Evolutionary conservation across 1,139 yeast genomes (phyloP).

Genomic region (Geotrichum aggregatum): DNA sequence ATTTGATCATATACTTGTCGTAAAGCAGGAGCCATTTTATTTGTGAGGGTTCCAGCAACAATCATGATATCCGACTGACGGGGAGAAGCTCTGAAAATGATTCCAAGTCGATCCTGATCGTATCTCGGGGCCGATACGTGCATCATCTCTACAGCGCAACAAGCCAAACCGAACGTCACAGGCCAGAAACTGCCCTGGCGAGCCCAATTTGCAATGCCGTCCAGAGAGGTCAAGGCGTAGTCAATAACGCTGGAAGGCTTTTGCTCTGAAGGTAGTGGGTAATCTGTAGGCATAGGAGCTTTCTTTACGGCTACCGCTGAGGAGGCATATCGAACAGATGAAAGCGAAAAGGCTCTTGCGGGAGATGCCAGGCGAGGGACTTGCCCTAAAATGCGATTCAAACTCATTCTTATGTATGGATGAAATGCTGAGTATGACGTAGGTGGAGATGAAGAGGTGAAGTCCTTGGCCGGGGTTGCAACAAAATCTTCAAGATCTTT

Average conservation of each 20-base stretch:
- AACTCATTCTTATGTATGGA: conserved; percentile 10
- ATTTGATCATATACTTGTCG: conserved; percentile 92
- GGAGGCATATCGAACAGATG: conserved; percentile 17
- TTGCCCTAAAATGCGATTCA: conserved; percentile 11
- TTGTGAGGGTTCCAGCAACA: conserved; percentile 88
- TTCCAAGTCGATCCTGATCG: conserved; percentile 90
- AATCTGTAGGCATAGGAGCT: conserved; percentile 45
- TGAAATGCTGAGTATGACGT: not conserved
- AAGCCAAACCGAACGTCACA: conserved; percentile 84
- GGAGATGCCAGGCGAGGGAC: conserved; percentile 9
- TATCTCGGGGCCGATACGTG: conserved; percentile 88
- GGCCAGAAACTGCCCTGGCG: conserved; percentile 94
- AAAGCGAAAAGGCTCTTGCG: conserved; percentile 8
- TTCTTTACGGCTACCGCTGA: conserved; percentile 20
- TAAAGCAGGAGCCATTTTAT: conserved; percentile 90
- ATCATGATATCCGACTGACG: conserved; percentile 92
- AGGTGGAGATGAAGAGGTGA: not conserved
- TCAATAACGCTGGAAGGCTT: conserved; percentile 60
- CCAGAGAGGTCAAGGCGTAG: conserved; percentile 80
- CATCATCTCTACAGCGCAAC: conserved; percentile 96
- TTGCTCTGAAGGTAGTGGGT: conserved; percentile 51
- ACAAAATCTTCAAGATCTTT: not conserved
- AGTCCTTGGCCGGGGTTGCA: not conserved
- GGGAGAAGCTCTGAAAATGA: conserved; percentile 91
- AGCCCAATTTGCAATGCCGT: conserved; percentile 85